Base-by-base conservation (phyloP, 2,329 filamentous ascomycete genomes). In the Aspergillus carbonarius region DNA sequence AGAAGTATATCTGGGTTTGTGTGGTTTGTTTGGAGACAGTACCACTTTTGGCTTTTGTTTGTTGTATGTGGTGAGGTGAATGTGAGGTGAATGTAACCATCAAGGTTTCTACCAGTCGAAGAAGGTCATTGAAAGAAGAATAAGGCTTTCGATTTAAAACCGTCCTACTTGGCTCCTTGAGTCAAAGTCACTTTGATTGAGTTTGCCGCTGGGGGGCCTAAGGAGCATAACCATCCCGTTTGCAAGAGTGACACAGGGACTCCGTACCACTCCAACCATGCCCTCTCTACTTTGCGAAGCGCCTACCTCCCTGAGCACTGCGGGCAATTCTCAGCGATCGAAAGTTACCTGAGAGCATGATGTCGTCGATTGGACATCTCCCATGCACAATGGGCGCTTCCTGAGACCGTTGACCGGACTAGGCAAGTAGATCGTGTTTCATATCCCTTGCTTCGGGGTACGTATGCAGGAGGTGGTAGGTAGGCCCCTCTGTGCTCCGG, bases 371-470 rank as follows among this genome's bases (percentile, higher is more conserved):
- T 51, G 51, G 46, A 39, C 54, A 55, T 42, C 57, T 42, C 42
- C 23, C 35, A 55, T 34, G 17, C 35, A 55, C 60, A 50, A 55
- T 40, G 50, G 57, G 55, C 55, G 61, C 27, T 52, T 63, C 53
- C 53, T 61, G 51, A 52, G 52, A 49, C 54, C 47, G 18, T 44
- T 47, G 65, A 44, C 10, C 20, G 46, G 50, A 55, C 53, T 42
- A 51, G 57, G 57, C 44, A 47, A 57, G 30, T 47, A 60, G 54
- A 60, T 61, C 61, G 59, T 65, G 62, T 63, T 57, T 62, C 56
- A 47, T 47, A 53, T 60, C 61, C 66, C 66, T 67, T 69, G 60
- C 67, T 54, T 53, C 27, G 48, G 54, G 53, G 53, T 54, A 61
- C 54, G 56, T 60, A 57, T 42, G 35, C 20, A 32, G 42, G 35